Evolutionary conservation across 305 asterid species (phyloP).

Genomic region (Coffea humblotiana): DNA sequence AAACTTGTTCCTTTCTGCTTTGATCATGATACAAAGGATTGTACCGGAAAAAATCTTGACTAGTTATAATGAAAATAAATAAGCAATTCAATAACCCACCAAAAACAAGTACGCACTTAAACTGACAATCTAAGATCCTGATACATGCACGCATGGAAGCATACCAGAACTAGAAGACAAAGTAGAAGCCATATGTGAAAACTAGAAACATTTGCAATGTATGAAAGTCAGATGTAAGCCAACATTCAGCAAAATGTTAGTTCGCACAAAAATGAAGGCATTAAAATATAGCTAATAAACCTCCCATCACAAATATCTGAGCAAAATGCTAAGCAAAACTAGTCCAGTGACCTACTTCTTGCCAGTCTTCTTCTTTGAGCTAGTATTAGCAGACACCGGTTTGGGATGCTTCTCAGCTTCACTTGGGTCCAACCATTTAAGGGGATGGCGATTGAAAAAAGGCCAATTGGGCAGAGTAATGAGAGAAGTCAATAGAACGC

Average conservation of each 20-base stretch:
- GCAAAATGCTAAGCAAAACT: neutral
- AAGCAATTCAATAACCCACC: neutral
- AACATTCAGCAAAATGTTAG: neutral
- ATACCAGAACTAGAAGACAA: neutral
- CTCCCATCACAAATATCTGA: slow-evolving; percentile 5
- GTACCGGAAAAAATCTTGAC: too few species aligned
- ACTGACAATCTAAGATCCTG: neutral
- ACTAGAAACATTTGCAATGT: neutral
- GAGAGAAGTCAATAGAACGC: slow-evolving; percentile 70
- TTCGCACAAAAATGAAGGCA: neutral
- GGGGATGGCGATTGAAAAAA: slow-evolving; percentile 69
- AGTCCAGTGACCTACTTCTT: slow-evolving; percentile 44
- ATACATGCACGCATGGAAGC: neutral
- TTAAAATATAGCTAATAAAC: slow-evolving; percentile 15
- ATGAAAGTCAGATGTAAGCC: neutral
- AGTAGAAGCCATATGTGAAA: neutral
- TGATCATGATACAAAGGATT: too few species aligned
- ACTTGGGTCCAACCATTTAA: slow-evolving; percentile 79
- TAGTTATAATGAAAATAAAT: neutral
- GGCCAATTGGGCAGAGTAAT: slow-evolving; percentile 90
- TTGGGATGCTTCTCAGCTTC: slow-evolving; percentile 83
- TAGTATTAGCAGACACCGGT: slow-evolving; percentile 49
- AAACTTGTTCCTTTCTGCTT: too few species aligned
- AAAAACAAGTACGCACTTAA: neutral
- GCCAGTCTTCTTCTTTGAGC: slow-evolving; percentile 57